phyloP scores from a whole-genome alignment of 2,329 filamentous ascomycete species.

The Monilinia fructigena region DNA sequence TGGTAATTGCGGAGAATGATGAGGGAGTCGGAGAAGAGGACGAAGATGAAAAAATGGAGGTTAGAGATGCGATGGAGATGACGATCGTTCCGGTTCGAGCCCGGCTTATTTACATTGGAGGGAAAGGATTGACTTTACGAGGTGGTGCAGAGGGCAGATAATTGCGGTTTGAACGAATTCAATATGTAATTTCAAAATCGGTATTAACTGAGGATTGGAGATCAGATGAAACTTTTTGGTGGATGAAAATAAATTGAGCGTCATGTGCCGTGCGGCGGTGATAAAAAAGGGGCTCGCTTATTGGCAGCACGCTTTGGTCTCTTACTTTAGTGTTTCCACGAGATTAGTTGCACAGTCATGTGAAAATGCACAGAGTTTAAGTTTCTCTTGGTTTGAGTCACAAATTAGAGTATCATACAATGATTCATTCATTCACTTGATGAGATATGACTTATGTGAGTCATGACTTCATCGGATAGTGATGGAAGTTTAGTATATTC shows the following conservation, averaged over 20 bases:
- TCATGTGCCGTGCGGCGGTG: not conserved
- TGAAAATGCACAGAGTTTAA: not conserved
- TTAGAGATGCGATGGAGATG: not conserved
- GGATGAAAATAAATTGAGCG: too few species aligned
- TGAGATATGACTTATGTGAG: too few species aligned
- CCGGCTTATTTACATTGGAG: not conserved
- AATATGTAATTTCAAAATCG: not conserved
- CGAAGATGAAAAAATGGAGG: not conserved
- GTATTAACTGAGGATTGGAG: not conserved
- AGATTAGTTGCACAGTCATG: not conserved
- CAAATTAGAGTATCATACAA: too few species aligned
- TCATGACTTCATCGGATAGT: too few species aligned
- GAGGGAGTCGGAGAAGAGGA: not conserved
- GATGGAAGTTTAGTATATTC: too few species aligned
- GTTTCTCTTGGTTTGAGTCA: not conserved
- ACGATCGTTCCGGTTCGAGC: not conserved
- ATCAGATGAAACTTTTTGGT: not conserved
- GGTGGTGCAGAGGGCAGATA: not conserved
- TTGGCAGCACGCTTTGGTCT: too few species aligned
- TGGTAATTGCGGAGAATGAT: not conserved
- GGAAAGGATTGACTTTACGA: not conserved
- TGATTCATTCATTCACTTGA: too few species aligned
- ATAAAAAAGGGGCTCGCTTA: slow-evolving; percentile 1
- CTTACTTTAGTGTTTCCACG: not conserved
- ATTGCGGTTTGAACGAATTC: not conserved